These are phyloP conservation scores for Penicillium digitatum DNA, from an alignment of 2,329 filamentous ascomycete genomes.

Conservation along the genomic window DNA sequence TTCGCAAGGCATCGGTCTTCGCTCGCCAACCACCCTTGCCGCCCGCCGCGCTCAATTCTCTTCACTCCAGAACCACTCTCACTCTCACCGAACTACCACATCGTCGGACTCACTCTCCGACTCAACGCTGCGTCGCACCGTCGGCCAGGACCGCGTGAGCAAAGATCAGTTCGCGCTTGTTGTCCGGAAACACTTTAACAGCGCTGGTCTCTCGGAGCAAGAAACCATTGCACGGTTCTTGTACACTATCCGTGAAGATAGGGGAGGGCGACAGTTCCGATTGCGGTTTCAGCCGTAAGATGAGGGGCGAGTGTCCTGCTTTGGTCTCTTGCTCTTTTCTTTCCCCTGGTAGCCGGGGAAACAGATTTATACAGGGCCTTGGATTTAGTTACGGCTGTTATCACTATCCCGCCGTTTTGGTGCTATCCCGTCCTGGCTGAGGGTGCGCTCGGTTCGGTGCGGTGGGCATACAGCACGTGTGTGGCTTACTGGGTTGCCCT, in stretches of 20 bases:
- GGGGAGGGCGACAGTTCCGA: slow-evolving; percentile 41
- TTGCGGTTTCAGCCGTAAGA: slow-evolving; percentile 41
- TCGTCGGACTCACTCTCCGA: slow-evolving; percentile 10
- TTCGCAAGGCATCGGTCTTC: slow-evolving; percentile 43
- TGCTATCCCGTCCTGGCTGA: slow-evolving; percentile 1
- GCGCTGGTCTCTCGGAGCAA: slow-evolving; percentile 44
- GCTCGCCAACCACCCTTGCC: slow-evolving; percentile 44
- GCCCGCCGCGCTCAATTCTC: slow-evolving; percentile 30
- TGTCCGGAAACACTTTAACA: slow-evolving; percentile 48
- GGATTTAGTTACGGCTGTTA: neutral
- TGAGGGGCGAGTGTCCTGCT: neutral
- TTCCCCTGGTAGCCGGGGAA: neutral
- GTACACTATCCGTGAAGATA: slow-evolving; percentile 48
- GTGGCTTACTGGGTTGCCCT: neutral
- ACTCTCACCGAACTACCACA: slow-evolving; percentile 2
- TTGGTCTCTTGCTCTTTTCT: neutral
- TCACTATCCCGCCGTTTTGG: neutral
- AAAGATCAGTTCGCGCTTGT: slow-evolving; percentile 43
- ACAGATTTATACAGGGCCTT: neutral
- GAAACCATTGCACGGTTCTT: slow-evolving; percentile 47
- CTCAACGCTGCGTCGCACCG: slow-evolving; percentile 26
- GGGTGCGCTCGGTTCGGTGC: neutral
- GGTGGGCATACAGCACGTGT: neutral
- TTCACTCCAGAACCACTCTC: slow-evolving; percentile 8
- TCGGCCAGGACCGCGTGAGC: slow-evolving; percentile 39